Evolutionary conservation across 2,329 filamentous ascomycete genomes (phyloP), one percentile per base, ranked within the genome.

Genomic region (Coleophoma crateriformis): DNA sequence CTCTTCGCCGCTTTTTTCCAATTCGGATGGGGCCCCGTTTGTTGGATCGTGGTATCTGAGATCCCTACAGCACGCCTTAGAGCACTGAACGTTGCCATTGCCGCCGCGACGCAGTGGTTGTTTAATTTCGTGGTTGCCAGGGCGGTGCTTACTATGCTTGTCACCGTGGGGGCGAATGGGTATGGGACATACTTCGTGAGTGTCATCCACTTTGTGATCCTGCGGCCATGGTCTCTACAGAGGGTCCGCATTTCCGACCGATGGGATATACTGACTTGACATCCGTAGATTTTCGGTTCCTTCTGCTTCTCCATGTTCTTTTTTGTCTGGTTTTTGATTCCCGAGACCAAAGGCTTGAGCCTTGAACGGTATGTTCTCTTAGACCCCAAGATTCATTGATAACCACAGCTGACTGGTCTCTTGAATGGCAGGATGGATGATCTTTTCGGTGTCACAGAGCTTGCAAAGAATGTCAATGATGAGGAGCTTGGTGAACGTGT

Each of bases 101-200:
- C 77, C 0, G 84, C 85, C 1, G 81, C 80, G 1, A 86, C 81
- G 0, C 84, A 88, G 60, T 87, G 84, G 84, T 66, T 88, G 4
- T 88, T 88, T 66, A 89, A 89, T 62, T 86, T 88, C 53, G 78
- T 87, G 10, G 81, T 88, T 50, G 84, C 85, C 2, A 71, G 82
- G 50, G 81, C 82, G 33, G 82, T 84, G 3, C 79, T 84, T 2
- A 81, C 78, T 43, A 88, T 88, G 84, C 72, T 88, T 59, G 73
- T 73, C 68, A 77, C 68, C 13, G 72, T 75, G 59, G 71, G 71
- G 17, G 54, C 63, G 20, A 64, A 63, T 20, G 70, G 71, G 6
- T 74, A 71, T 47, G 82, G 80, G 32, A 83, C 83, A 27, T 88
- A 86, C 67, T 77, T 88, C 63, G 20, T 14, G 6, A 10, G n/a